Conservation (phyloP, 345 rosid species). For the Physaria fendleri region DNA sequence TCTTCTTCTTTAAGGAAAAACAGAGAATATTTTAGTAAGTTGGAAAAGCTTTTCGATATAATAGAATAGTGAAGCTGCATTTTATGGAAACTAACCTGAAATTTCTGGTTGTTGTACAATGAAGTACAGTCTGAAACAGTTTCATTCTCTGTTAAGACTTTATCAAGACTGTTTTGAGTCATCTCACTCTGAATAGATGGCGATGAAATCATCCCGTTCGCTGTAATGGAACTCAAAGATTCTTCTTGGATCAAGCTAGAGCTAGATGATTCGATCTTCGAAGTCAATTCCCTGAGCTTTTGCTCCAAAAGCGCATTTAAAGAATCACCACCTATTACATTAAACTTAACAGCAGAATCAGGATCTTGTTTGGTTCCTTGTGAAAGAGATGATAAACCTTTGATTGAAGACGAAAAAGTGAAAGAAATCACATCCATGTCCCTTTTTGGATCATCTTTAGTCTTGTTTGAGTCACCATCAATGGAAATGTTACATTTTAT, state of each 20-base stretch:
- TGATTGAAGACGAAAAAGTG: conserved; percentile 79
- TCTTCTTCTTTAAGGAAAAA: background rate
- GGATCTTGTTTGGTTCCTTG: conserved; percentile 29
- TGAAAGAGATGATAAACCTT: conserved; percentile 28
- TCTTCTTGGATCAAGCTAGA: conserved; percentile 44
- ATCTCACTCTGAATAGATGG: conserved; percentile 12
- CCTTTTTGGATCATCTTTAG: conserved; percentile 34
- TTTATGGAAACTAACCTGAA: conserved; percentile 48
- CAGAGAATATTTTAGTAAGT: background rate
- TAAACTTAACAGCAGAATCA: conserved; percentile 47
- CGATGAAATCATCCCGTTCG: conserved; percentile 15
- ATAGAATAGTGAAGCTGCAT: background rate
- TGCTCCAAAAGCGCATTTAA: conserved; percentile 76
- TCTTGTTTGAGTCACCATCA: conserved; percentile 34
- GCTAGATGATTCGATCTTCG: conserved; percentile 47
- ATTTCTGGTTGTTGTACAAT: conserved; percentile 31
- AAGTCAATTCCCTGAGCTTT: conserved; percentile 69
- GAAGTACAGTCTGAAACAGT: conserved; percentile 40
- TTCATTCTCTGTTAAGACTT: conserved; percentile 25
- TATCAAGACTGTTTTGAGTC: conserved; percentile 32
- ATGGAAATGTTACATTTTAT: conserved; percentile 37
- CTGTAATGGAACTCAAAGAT: conserved; percentile 33
- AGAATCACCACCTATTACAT: conserved; percentile 74
- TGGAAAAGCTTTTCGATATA: background rate
- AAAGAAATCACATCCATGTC: conserved; percentile 82